Percentiles rank a stretch among this genome's conserved stretches.
Conservation (phyloP, 495 filamentous ascomycete genomes). For the Aspergillus carlsbadensis region DNA sequence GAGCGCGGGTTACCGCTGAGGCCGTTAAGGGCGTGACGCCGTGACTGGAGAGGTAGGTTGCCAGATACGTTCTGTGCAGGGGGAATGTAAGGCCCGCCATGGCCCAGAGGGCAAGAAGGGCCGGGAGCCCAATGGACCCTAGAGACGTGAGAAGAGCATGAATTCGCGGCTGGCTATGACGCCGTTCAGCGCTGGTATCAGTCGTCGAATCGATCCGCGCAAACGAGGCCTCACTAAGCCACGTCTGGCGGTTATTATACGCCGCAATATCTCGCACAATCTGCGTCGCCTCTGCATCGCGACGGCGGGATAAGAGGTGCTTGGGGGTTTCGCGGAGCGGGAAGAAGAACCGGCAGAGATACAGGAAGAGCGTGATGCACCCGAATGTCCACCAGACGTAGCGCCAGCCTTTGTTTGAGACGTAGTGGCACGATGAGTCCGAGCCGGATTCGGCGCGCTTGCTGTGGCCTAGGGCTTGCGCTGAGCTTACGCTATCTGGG, state of each 20-base stretch:
- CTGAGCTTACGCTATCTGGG: slow-evolving; percentile 22
- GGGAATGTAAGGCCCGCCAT: slow-evolving; percentile 18
- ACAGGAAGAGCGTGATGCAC: slow-evolving; percentile 27
- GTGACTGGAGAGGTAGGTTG: slow-evolving; percentile 45
- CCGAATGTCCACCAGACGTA: slow-evolving; percentile 30
- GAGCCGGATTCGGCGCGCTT: slow-evolving; percentile 1
- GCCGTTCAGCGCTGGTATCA: slow-evolving; percentile 7
- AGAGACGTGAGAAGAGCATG: slow-evolving; percentile 6
- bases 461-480: slow-evolving; percentile 9
- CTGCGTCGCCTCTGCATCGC: slow-evolving; percentile 25
- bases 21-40: slow-evolving; percentile 38
- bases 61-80: slow-evolving; percentile 24
- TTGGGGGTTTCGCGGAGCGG: slow-evolving; percentile 45
- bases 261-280: slow-evolving; percentile 25
- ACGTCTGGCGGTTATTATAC: slow-evolving; percentile 23
- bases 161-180: slow-evolving; percentile 10
- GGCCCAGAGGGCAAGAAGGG: slow-evolving; percentile 18
- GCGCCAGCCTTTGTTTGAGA: slow-evolving; percentile 30
- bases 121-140: background rate
- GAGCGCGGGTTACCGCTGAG: slow-evolving; percentile 38
- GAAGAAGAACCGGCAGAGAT: slow-evolving; percentile 47
- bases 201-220: slow-evolving; percentile 23
- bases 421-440: slow-evolving; percentile 31
- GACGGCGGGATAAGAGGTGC: slow-evolving; percentile 20
- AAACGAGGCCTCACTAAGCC: slow-evolving; percentile 25